Conservation (phyloP, 768 basidiomycete genomes). For the Jaapia argillacea region DNA sequence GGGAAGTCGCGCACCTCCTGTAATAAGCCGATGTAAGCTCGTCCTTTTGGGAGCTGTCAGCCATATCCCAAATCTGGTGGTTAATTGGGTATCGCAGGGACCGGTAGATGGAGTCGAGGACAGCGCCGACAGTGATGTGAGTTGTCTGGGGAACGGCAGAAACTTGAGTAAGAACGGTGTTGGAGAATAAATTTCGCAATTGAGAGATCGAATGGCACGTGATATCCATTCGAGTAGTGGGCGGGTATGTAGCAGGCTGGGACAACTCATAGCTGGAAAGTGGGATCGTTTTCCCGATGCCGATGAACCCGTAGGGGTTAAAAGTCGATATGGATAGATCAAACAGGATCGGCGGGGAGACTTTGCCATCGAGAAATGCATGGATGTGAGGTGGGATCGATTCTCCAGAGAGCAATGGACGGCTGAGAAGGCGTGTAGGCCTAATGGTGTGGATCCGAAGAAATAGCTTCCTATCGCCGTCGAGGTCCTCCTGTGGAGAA, state of each 20-base stretch:
- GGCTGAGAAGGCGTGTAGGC: no score
- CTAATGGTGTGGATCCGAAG: no score
- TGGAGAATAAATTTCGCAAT: slow-evolving; percentile 43
- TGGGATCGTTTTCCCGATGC: slow-evolving; percentile 25
- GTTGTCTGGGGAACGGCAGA: slow-evolving; percentile 19
- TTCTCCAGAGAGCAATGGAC: no score
- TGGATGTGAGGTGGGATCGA: no score
- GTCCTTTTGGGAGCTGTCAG: slow-evolving; percentile 17
- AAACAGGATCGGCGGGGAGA: slow-evolving; percentile 37
- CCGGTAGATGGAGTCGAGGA: slow-evolving; percentile 40
- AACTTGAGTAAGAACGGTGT: slow-evolving; percentile 10
- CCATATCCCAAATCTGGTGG: slow-evolving; percentile 24
- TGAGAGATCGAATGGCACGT: slow-evolving; percentile 41
- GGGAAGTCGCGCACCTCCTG: slow-evolving; percentile 20
- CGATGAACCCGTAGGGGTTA: slow-evolving; percentile 29
- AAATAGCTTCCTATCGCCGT: no score
- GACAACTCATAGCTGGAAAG: slow-evolving; percentile 35
- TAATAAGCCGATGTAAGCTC: slow-evolving; percentile 26
- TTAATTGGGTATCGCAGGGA: slow-evolving; percentile 30
- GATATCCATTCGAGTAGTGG: slow-evolving; percentile 44
- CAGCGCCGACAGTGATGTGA: slow-evolving; percentile 46
- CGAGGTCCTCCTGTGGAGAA: no score
- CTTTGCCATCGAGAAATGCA: no score
- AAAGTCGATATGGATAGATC: slow-evolving; percentile 43
- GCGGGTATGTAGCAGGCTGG: slow-evolving; percentile 47